Percentiles rank a stretch among this genome's conserved stretches.
Conservation (phyloP, 2,329 filamentous ascomycete genomes). For the Clonostachys sp. region DNA sequence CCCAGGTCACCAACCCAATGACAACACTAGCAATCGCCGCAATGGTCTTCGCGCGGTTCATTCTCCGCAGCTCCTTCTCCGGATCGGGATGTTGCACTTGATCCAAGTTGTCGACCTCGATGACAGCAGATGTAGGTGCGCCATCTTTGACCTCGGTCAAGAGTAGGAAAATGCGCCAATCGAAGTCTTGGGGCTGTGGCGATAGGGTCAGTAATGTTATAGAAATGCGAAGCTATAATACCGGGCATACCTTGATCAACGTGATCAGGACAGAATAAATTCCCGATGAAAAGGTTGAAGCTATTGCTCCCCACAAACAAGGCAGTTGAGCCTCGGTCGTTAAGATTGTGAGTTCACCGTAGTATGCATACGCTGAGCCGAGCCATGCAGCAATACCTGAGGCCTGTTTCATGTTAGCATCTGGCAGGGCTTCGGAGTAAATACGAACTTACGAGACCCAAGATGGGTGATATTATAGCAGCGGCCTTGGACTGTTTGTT, state of each 20-base stretch:
- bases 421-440: no score
- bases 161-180: constrained; percentile 72
- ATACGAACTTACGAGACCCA: constrained; percentile 46
- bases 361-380: constrained; percentile 66
- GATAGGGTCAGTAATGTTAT: no score
- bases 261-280: constrained; percentile 39
- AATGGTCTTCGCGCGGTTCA: background rate
- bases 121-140: constrained; percentile 53
- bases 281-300: constrained; percentile 69
- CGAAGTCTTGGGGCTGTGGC: constrained; percentile 49
- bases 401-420: no score
- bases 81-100: constrained; percentile 23
- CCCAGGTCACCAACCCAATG: constrained; percentile 58
- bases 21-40: background rate
- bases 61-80: background rate
- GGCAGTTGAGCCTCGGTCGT: constrained; percentile 74
- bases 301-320: constrained; percentile 84
- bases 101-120: constrained; percentile 61
- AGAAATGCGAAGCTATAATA: no score
- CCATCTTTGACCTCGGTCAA: constrained; percentile 76
- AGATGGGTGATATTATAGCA: constrained; percentile 60
- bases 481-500: constrained; percentile 71
- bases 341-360: constrained; percentile 61
- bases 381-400: constrained; percentile 71
- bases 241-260: no score